Evolutionary conservation across 2,329 filamentous ascomycete species (phyloP).

Genomic region (Aspergillus caelatus): DNA sequence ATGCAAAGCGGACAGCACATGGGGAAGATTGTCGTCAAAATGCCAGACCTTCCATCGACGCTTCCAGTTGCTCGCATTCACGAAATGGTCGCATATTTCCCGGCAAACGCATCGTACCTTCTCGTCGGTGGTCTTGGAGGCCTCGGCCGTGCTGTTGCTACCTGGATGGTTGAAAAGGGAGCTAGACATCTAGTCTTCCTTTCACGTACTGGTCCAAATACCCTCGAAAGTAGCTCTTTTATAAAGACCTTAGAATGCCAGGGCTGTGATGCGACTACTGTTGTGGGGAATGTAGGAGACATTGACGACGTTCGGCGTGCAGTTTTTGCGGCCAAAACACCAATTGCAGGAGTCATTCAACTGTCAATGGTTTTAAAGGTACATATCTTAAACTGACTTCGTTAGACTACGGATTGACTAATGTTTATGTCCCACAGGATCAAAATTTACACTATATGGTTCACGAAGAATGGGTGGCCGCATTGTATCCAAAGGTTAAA

Average conservation of each 20-base stretch:
- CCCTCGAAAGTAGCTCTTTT: constrained; percentile 18
- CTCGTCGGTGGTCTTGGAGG: constrained; percentile 47
- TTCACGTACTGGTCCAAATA: constrained; percentile 28
- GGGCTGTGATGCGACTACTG: constrained; percentile 23
- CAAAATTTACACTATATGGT: constrained; percentile 36
- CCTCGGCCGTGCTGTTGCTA: constrained; percentile 37
- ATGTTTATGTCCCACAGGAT: constrained; percentile 14
- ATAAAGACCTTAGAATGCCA: constrained; percentile 25
- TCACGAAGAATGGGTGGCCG: constrained; percentile 33
- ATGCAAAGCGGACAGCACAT: constrained; percentile 51
- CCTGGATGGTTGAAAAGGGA: constrained; percentile 39
- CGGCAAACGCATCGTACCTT: constrained; percentile 30
- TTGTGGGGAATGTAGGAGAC: constrained; percentile 25
- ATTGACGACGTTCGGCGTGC: constrained; percentile 22
- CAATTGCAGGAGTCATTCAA: constrained; percentile 28
- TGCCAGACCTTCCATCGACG: constrained; percentile 9
- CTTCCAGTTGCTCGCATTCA: constrained; percentile 4
- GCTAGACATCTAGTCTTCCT: constrained; percentile 41
- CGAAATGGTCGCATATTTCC: constrained; percentile 10
- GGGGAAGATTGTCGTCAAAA: constrained; percentile 46
- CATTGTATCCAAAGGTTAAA: constrained; percentile 38
- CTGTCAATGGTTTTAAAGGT: constrained; percentile 17
- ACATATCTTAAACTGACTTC: background rate
- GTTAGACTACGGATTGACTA: background rate
- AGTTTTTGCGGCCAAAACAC: constrained; percentile 10